Evolutionary conservation across 2,329 filamentous ascomycete genomes (phyloP).

Genomic region (Arthrobotrys iridis): DNA sequence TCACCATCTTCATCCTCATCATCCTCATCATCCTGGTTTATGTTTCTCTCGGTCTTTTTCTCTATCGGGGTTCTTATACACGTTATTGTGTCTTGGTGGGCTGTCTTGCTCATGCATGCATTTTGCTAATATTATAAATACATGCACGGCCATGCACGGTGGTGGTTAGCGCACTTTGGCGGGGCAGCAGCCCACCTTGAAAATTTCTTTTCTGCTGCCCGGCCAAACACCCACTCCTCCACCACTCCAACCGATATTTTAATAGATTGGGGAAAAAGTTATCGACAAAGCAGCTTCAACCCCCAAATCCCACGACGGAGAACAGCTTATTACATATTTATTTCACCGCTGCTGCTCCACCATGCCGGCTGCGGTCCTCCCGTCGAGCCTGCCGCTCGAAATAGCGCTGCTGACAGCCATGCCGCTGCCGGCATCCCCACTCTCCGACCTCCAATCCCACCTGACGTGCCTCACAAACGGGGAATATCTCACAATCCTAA

Average conservation of each 20-base stretch:
- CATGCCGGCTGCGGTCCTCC: slow-evolving; percentile 40
- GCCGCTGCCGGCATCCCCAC: slow-evolving; percentile 20
- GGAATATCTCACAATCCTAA: slow-evolving; percentile 41
- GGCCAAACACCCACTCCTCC: slow-evolving; percentile 1
- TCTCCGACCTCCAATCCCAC: slow-evolving; percentile 18
- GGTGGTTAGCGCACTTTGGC: neutral
- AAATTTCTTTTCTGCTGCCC: slow-evolving; percentile 27
- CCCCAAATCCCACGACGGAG: neutral
- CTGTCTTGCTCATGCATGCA: too few relatives aligned
- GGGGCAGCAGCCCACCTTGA: slow-evolving; percentile 17
- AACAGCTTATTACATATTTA: neutral
- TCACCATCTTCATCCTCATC: too few relatives aligned
- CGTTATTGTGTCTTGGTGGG: too few relatives aligned
- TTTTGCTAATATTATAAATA: too few relatives aligned
- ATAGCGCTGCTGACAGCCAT: slow-evolving; percentile 35
- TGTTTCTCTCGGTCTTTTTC: too few relatives aligned
- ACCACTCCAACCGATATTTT: slow-evolving; percentile 9
- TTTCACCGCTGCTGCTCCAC: neutral
- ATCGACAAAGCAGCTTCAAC: neutral
- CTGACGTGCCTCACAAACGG: slow-evolving; percentile 13
- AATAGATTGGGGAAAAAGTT: too few relatives aligned
- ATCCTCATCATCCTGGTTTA: too few relatives aligned
- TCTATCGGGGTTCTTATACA: too few relatives aligned
- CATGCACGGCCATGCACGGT: too few relatives aligned
- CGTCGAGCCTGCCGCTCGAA: slow-evolving; percentile 35